Conservation (phyloP, 179 eudicot genomes). For the Silene coronaria region DNA sequence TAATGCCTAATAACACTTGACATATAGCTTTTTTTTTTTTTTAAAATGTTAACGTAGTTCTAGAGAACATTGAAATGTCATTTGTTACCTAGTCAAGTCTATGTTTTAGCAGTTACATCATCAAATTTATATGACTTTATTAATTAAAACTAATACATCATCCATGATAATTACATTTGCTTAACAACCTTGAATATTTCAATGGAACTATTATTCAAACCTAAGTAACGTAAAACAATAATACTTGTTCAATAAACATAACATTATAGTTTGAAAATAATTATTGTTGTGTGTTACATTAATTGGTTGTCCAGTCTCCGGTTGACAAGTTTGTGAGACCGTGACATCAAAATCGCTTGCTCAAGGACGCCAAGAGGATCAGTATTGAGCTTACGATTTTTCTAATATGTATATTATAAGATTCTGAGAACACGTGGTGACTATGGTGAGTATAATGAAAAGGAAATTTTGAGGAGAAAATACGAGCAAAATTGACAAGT, state of each 20-base stretch:
- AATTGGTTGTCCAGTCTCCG: neutral
- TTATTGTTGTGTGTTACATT: neutral
- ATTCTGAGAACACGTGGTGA: too few relatives aligned
- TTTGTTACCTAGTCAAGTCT: constrained; percentile 25
- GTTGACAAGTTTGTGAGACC: neutral
- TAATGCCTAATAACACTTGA: too few relatives aligned
- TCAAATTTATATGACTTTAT: constrained; percentile 16
- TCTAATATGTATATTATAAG: too few relatives aligned
- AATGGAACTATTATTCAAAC: neutral
- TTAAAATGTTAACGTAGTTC: neutral
- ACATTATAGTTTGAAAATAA: too few relatives aligned
- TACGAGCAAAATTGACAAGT: neutral
- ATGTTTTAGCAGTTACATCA: constrained; percentile 16
- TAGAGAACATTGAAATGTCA: constrained; percentile 13
- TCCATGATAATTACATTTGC: constrained; percentile 14
- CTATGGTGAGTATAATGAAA: too few relatives aligned
- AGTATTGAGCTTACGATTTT: too few relatives aligned
- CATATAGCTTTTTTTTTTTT: too few relatives aligned
- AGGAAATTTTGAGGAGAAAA: too few relatives aligned
- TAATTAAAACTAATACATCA: neutral
- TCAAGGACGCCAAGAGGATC: too few relatives aligned
- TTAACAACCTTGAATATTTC: neutral
- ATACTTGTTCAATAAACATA: too few relatives aligned
- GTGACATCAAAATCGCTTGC: neutral
- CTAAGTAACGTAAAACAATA: neutral